These are phyloP conservation scores for Phoma sp. DNA, from an alignment of 2,329 filamentous ascomycete genomes.

Conservation along the genomic window DNA sequence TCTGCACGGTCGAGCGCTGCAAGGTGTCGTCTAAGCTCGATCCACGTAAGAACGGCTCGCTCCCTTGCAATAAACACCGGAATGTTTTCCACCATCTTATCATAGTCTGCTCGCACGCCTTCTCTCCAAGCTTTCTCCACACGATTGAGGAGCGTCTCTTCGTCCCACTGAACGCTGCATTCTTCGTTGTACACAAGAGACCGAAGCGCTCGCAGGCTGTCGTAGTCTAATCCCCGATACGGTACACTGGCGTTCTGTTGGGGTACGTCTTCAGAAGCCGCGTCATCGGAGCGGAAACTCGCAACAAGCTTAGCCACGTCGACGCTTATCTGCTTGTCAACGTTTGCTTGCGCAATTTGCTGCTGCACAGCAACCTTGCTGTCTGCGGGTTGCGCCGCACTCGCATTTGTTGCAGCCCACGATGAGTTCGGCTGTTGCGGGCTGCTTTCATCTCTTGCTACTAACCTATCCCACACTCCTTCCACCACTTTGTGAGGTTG, in stretches of 20 bases:
- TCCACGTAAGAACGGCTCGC: constrained; percentile 44
- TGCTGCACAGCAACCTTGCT: constrained; percentile 27
- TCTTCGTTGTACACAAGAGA: constrained; percentile 41
- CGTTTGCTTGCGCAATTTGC: constrained; percentile 27
- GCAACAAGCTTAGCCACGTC: constrained; percentile 39
- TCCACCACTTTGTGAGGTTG: constrained; percentile 28
- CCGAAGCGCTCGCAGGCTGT: constrained; percentile 39
- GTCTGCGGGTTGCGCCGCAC: constrained; percentile 14
- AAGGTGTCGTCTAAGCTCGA: constrained; percentile 43
- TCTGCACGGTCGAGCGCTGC: constrained; percentile 43
- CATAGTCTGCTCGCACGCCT: constrained; percentile 34
- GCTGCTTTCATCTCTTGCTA: constrained; percentile 19
- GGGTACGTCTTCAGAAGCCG: constrained; percentile 26
- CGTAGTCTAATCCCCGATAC: constrained; percentile 39
- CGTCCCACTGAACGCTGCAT: constrained; percentile 30
- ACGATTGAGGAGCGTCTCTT: constrained; percentile 38
- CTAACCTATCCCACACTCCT: constrained; percentile 33
- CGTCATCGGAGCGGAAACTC: constrained; percentile 34
- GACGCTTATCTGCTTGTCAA: constrained; percentile 34
- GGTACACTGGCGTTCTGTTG: constrained; percentile 28
- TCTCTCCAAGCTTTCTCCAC: constrained; percentile 43
- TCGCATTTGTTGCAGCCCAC: constrained; percentile 16
- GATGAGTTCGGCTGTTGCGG: constrained; percentile 25
- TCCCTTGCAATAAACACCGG: constrained; percentile 41
- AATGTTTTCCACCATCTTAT: constrained; percentile 36